These are phyloP conservation scores for Cryptococcus hybrid DNA, from an alignment of 1,284 basidiomycete species.

Conservation along the genomic window DNA sequence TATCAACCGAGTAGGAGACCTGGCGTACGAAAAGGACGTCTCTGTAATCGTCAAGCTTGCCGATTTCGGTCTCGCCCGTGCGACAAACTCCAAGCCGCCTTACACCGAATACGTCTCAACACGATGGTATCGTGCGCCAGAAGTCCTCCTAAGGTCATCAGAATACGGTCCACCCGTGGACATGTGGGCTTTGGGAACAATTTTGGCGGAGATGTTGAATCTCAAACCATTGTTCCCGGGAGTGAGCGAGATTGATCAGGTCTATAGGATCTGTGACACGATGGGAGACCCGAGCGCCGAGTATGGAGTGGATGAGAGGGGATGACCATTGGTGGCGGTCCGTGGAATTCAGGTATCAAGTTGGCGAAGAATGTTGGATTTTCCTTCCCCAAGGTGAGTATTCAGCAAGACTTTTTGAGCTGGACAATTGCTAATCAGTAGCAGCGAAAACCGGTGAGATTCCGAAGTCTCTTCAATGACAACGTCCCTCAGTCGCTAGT, in stretches of 20 bases:
- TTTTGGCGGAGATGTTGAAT: slow-evolving; percentile 94
- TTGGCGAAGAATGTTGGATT: slow-evolving; percentile 87
- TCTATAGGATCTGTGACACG: slow-evolving; percentile 82
- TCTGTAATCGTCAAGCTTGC: slow-evolving; percentile 97
- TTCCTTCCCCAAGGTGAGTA: slow-evolving; percentile 75
- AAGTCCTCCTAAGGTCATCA: slow-evolving; percentile 85
- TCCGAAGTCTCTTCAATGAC: slow-evolving; percentile 74
- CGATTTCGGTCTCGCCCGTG: slow-evolving; percentile 95
- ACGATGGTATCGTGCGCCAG: slow-evolving; percentile 98
- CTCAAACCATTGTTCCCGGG: slow-evolving; percentile 97
- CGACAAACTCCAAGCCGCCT: slow-evolving; percentile 82
- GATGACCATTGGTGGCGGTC: slow-evolving; percentile 75
- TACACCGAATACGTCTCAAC: slow-evolving; percentile 99
- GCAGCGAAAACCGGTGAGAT: slow-evolving; percentile 71
- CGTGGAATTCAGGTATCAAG: slow-evolving; percentile 80
- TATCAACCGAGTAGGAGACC: slow-evolving; percentile 6
- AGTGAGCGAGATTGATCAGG: slow-evolving; percentile 90
- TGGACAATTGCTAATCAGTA: neutral
- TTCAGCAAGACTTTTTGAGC: neutral
- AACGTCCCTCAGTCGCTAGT: slow-evolving; percentile 76
- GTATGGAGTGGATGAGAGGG: slow-evolving; percentile 76
- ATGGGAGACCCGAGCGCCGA: slow-evolving; percentile 87
- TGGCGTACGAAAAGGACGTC: slow-evolving; percentile 77
- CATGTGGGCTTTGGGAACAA: slow-evolving; percentile 99
- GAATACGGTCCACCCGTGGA: slow-evolving; percentile 97